Evolutionary conservation across 345 rosid species (phyloP).

Genomic region (Stellera chamaejasme): DNA sequence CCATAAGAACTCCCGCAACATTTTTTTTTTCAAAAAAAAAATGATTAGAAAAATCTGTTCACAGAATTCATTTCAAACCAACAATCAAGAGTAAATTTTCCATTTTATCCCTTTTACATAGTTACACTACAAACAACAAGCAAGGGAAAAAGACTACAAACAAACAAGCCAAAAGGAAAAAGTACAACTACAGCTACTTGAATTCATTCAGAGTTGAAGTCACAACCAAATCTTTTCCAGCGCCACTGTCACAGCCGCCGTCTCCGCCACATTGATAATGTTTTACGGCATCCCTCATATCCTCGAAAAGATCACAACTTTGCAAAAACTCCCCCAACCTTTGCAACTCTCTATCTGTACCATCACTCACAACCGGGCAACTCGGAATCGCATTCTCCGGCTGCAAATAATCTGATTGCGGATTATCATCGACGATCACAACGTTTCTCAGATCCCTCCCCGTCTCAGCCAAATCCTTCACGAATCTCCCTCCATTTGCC

Average conservation of each 20-base stretch:
- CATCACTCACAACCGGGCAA: constrained; percentile 50
- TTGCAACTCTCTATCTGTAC: constrained; percentile 41
- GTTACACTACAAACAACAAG: too few relatives aligned
- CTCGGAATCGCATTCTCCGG: constrained; percentile 77
- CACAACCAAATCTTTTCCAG: not conserved
- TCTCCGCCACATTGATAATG: constrained; percentile 18
- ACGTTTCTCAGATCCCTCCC: constrained; percentile 53
- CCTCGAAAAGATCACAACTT: constrained; percentile 41
- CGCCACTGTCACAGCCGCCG: not conserved
- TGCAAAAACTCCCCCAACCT: constrained; percentile 47
- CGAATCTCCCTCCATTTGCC: constrained; percentile 54
- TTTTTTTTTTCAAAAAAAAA: too few relatives aligned
- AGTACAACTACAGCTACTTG: too few relatives aligned
- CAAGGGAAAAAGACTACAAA: too few relatives aligned
- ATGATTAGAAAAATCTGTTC: too few relatives aligned
- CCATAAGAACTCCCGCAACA: too few relatives aligned
- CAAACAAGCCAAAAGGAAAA: too few relatives aligned
- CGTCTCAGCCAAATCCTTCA: constrained; percentile 63
- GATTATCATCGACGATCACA: constrained; percentile 85
- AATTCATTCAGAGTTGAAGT: too few relatives aligned
- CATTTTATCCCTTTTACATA: too few relatives aligned
- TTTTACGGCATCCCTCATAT: constrained; percentile 71
- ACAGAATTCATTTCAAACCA: too few relatives aligned
- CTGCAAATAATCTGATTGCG: constrained; percentile 54
- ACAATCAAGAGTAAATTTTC: too few relatives aligned